Evolutionary conservation across 495 filamentous ascomycete species (phyloP).

Genomic region (Aspergillus sclerotioniger): DNA sequence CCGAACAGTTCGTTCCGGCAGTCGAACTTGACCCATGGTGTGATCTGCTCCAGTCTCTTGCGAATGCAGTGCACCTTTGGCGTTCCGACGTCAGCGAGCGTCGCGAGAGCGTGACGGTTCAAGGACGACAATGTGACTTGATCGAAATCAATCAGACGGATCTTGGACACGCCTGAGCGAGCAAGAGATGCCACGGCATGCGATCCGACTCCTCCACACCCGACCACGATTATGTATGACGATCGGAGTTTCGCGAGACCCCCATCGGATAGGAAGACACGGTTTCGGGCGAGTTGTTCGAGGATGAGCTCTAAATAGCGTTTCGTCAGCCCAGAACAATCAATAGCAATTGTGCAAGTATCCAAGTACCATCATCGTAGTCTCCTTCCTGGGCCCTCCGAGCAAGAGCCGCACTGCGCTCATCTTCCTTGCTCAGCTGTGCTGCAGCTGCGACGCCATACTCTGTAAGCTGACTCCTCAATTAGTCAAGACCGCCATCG

Average conservation of each 20-base stretch:
- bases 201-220: slow-evolving; percentile 91
- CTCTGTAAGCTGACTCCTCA: slow-evolving; percentile 64
- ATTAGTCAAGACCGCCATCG: neutral
- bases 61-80: slow-evolving; percentile 86
- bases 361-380: slow-evolving; percentile 74
- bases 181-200: slow-evolving; percentile 84
- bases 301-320: slow-evolving; percentile 69
- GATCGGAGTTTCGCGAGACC: slow-evolving; percentile 76
- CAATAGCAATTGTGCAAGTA: neutral
- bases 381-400: slow-evolving; percentile 79
- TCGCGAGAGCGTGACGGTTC: slow-evolving; percentile 93
- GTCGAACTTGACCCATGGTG: slow-evolving; percentile 91
- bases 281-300: slow-evolving; percentile 93
- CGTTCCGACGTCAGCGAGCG: slow-evolving; percentile 90
- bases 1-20: slow-evolving; percentile 82
- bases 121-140: slow-evolving; percentile 92
- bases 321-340: slow-evolving; percentile 12
- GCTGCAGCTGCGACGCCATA: slow-evolving; percentile 64
- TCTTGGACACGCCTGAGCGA: slow-evolving; percentile 79
- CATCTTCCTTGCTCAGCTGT: slow-evolving; percentile 68
- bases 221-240: slow-evolving; percentile 84
- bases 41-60: slow-evolving; percentile 74
- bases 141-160: slow-evolving; percentile 96
- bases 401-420: slow-evolving; percentile 71
- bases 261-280: slow-evolving; percentile 81